A percentile compares a stretch with the other conserved stretches of the same genome.
Evolutionary conservation across 176 grass and related monocot genomes (phyloP).

Genomic region (Oryza brachyantha): DNA sequence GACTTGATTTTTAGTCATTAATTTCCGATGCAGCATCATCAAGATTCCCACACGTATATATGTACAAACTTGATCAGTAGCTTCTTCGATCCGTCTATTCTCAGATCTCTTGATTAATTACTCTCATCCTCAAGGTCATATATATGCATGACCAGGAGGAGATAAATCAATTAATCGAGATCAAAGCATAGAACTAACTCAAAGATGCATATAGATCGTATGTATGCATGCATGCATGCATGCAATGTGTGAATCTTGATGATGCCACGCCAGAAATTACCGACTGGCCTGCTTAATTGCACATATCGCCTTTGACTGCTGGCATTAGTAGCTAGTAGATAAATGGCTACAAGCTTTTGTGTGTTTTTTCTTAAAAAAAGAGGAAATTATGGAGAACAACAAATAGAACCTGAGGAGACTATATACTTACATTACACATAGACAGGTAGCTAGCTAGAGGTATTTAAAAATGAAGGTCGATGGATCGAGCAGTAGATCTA

Average conservation of each 20-base stretch:
- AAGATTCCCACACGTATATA: slow-evolving; percentile 70
- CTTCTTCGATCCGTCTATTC: background rate
- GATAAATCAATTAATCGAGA: background rate
- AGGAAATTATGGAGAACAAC: background rate
- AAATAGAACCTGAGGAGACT: background rate
- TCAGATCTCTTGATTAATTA: background rate
- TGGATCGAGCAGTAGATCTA: background rate
- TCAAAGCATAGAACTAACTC: background rate
- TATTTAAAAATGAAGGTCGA: background rate
- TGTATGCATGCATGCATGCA: background rate
- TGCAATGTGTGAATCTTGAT: slow-evolving; percentile 86
- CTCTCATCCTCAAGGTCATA: background rate
- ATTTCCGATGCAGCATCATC: slow-evolving; percentile 98
- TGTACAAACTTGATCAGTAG: too few species aligned
- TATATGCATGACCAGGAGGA: background rate
- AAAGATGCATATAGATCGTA: background rate
- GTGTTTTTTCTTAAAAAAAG: too few species aligned
- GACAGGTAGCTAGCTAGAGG: background rate
- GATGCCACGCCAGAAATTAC: slow-evolving; percentile 82
- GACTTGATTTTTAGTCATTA: slow-evolving; percentile 35
- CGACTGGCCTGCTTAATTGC: slow-evolving; percentile 15
- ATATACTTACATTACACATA: too few species aligned
- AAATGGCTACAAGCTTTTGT: background rate
- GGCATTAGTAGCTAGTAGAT: too few species aligned
- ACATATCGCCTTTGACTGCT: background rate